phyloP scores from a whole-genome alignment of 2,329 filamentous ascomycete genomes.

The Aspergillus sp. region DNA sequence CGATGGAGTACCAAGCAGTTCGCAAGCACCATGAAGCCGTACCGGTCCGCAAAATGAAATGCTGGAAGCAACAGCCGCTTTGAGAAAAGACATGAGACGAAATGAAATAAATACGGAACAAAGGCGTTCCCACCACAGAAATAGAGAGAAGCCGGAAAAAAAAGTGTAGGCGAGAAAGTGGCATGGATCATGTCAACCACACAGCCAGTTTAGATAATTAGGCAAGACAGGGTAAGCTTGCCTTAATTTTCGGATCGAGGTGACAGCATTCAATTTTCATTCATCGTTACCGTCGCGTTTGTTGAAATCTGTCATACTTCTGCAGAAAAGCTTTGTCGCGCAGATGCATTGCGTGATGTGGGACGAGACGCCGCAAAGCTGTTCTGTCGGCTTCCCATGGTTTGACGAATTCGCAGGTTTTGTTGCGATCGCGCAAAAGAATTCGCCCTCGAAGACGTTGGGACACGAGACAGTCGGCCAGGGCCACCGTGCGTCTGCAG shows the following conservation, averaged over 20 bases:
- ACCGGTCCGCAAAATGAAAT: background rate
- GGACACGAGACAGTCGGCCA: conserved; percentile 35
- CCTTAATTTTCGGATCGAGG: background rate
- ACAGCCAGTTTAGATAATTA: too few relatives aligned
- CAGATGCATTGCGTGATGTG: conserved; percentile 32
- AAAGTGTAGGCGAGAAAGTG: background rate
- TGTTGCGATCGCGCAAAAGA: conserved; percentile 42
- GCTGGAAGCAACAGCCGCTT: background rate
- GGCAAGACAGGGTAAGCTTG: too few relatives aligned
- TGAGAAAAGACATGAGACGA: background rate
- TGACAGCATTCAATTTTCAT: conserved; percentile 4
- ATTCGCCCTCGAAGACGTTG: conserved; percentile 35
- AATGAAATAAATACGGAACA: conserved; percentile 3
- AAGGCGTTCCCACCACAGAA: background rate
- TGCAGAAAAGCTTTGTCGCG: conserved; percentile 26
- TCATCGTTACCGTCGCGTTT: conserved; percentile 2
- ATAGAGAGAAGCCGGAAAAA: background rate
- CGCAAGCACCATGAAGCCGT: background rate
- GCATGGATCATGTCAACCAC: too few relatives aligned
- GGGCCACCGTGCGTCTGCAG: conserved; percentile 26
- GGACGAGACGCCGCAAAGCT: conserved; percentile 35
- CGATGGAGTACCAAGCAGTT: background rate
- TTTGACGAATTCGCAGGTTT: conserved; percentile 37
- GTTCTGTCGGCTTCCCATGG: conserved; percentile 34
- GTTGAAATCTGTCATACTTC: background rate